Conservation (phyloP, 2,329 filamentous ascomycete species). For the Chalaropsis ovoidea region DNA sequence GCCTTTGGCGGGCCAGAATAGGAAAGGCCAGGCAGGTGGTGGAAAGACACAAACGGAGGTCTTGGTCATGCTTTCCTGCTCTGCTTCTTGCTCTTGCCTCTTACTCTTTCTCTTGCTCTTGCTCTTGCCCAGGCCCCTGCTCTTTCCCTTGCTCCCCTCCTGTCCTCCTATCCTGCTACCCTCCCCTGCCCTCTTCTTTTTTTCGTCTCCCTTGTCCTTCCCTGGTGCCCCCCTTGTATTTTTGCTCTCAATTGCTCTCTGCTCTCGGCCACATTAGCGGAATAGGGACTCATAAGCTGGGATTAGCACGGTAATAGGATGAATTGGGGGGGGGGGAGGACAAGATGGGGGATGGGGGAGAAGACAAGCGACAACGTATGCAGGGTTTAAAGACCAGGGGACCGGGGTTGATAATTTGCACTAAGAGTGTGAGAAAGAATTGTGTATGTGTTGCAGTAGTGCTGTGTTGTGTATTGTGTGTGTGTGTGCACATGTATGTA, state of each 20-base stretch:
- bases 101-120: neutral
- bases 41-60: neutral
- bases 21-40: neutral
- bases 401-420: neutral
- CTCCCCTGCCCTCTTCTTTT: slow-evolving; percentile 5
- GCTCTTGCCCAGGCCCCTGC: neutral
- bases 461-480: neutral
- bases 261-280: slow-evolving; percentile 5
- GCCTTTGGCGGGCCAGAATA: neutral
- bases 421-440: neutral
- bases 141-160: neutral
- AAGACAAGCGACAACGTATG: neutral
- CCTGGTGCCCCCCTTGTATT: neutral
- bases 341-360: neutral
- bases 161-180: neutral
- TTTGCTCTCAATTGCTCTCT: neutral
- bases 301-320: neutral
- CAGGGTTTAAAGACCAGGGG: neutral
- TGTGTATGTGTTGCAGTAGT: neutral
- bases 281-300: slow-evolving; percentile 11
- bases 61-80: neutral
- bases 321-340: neutral
- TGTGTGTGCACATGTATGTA: neutral
- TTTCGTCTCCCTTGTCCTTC: slow-evolving; percentile 1
- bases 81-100: neutral